A percentile compares a stretch with the other conserved stretches of the same genome.
phyloP scores from a whole-genome alignment of 257 asterid species.

The Solanum megistacrolobum region DNA sequence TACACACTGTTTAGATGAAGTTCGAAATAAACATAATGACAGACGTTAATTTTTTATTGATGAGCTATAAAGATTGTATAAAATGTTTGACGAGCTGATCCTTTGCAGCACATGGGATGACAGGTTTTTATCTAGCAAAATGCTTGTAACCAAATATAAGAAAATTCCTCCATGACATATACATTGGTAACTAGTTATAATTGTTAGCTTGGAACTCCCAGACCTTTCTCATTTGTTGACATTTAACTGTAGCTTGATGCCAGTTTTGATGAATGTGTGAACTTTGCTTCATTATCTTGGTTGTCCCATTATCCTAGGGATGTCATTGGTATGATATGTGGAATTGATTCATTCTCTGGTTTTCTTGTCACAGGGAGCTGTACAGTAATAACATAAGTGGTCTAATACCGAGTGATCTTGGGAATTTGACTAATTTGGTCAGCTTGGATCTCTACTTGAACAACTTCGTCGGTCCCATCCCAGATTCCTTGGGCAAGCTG shows the following conservation, averaged over 20 bases:
- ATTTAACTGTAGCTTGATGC: background rate
- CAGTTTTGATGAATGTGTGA: background rate
- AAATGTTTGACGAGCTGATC: background rate
- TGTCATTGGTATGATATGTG: background rate
- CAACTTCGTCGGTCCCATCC: constrained; percentile 80
- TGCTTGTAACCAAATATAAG: background rate
- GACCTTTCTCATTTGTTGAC: background rate
- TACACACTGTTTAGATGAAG: background rate
- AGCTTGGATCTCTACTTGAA: constrained; percentile 98
- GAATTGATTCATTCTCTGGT: background rate
- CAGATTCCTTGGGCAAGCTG: constrained; percentile 80
- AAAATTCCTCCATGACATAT: background rate
- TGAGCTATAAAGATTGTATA: background rate
- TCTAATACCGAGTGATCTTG: constrained; percentile 74
- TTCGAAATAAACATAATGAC: background rate
- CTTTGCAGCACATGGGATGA: background rate
- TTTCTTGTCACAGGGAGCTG: constrained; percentile 57
- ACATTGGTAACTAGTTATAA: background rate
- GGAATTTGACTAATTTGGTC: constrained; percentile 93
- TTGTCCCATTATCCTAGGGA: background rate
- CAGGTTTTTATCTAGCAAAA: background rate
- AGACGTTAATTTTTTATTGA: background rate
- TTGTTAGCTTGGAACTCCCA: background rate
- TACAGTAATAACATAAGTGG: constrained; percentile 93
- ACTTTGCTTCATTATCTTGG: background rate